phyloP scores from a whole-genome alignment of 169 alveolate genomes.

The Eimeria necatrix region DNA sequence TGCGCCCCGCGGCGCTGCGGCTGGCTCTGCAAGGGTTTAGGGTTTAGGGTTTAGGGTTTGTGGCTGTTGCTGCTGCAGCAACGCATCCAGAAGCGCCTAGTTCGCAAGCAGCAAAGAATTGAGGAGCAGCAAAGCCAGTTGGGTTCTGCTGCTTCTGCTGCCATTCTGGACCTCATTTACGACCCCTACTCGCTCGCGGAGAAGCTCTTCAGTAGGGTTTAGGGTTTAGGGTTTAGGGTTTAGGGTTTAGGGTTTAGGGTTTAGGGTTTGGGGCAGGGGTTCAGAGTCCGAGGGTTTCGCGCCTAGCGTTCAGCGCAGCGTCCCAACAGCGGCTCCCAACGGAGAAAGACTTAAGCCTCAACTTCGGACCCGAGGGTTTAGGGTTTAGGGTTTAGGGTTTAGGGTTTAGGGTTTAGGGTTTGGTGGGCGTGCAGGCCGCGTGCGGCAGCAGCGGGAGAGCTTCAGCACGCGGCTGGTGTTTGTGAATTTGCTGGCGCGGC shows the following conservation, averaged over 20 bases:
- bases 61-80: constrained; percentile 45
- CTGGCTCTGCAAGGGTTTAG: not conserved
- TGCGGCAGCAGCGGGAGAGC: constrained; percentile 81
- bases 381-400: constrained; percentile 16
- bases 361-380: not conserved
- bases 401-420: not conserved
- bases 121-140: constrained; percentile 63
- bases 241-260: constrained; percentile 42
- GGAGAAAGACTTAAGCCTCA: too few species aligned
- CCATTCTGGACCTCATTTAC: constrained; percentile 88
- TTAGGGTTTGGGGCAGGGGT: not conserved
- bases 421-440: constrained; percentile 68
- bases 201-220: constrained; percentile 84
- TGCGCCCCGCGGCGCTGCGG: not conserved
- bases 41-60: not conserved
- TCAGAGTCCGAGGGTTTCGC: too few species aligned
- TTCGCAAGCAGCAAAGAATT: constrained; percentile 69
- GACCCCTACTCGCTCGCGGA: constrained; percentile 92
- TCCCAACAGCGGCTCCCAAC: not conserved
- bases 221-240: constrained; percentile 12
- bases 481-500: constrained; percentile 90
- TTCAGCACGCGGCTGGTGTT: constrained; percentile 88
- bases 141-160: constrained; percentile 43
- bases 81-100: constrained; percentile 52
- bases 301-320: not conserved